Conservation (phyloP, 805 yeast species). For the Kodamaea laetipori region DNA sequence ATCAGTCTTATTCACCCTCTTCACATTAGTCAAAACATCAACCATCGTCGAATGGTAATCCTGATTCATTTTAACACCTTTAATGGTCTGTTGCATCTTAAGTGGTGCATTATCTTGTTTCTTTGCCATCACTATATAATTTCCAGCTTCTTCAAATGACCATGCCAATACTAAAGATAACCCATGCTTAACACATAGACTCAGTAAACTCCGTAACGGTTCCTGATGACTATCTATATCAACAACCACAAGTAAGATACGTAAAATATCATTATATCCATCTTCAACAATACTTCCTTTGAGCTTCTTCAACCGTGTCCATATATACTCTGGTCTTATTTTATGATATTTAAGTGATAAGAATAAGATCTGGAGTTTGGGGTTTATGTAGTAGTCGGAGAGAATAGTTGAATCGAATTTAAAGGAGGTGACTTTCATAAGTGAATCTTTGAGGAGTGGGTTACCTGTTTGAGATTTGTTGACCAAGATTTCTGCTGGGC, state of each 20-base stretch:
- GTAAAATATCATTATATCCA: constrained; percentile 43
- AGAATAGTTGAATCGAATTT: constrained; percentile 56
- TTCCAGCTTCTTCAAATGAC: constrained; percentile 53
- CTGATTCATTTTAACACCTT: constrained; percentile 41
- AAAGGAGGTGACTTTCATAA: constrained; percentile 53
- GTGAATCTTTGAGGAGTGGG: constrained; percentile 56
- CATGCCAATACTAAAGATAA: constrained; percentile 53
- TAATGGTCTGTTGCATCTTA: constrained; percentile 33
- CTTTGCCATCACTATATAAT: constrained; percentile 41
- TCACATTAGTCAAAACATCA: constrained; percentile 48
- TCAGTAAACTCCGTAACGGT: constrained; percentile 47
- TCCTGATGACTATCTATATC: constrained; percentile 64
- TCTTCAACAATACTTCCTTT: constrained; percentile 36
- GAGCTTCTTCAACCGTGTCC: constrained; percentile 51
- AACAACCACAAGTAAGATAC: constrained; percentile 62
- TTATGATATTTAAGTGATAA: constrained; percentile 73
- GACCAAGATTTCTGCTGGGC: constrained; percentile 18
- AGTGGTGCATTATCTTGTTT: constrained; percentile 38
- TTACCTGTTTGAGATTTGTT: constrained; percentile 67
- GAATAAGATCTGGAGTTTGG: constrained; percentile 58
- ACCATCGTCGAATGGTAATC: constrained; percentile 49
- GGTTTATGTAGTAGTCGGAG: constrained; percentile 63
- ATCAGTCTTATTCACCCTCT: constrained; percentile 55
- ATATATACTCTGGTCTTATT: constrained; percentile 72
- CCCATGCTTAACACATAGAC: constrained; percentile 51